phyloP scores from a whole-genome alignment of 2,329 filamentous ascomycete genomes.

The Exophiala xenobiotica region DNA sequence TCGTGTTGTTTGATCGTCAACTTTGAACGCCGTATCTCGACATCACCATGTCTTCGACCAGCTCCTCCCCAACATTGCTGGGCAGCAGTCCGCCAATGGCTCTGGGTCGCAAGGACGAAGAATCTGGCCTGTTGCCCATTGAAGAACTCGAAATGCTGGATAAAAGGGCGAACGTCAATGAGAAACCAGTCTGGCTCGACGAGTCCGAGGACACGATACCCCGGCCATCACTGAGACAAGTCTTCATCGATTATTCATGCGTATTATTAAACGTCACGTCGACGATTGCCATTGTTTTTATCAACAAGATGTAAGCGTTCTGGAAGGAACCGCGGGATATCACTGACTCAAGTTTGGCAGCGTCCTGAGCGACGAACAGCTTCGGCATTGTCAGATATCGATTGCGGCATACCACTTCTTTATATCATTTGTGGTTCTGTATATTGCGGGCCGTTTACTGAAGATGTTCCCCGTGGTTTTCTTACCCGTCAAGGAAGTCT shows the following conservation, averaged over 20 bases:
- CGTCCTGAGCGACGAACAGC: conserved; percentile 1
- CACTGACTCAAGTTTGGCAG: neutral
- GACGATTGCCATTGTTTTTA: neutral
- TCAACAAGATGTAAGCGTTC: neutral
- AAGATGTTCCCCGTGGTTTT: neutral
- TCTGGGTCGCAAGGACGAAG: neutral
- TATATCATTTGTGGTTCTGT: neutral
- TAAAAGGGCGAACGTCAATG: neutral
- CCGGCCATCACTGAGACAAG: neutral
- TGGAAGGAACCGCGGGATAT: neutral
- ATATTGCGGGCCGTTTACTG: neutral
- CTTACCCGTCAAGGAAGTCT: conserved; percentile 5
- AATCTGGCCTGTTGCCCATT: neutral
- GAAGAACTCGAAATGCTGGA: neutral
- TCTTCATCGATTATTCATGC: neutral
- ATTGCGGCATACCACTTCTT: neutral
- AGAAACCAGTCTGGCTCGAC: neutral
- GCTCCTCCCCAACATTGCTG: neutral
- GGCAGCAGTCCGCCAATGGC: neutral
- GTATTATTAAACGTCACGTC: neutral
- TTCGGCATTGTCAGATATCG: neutral
- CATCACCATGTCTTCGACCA: neutral
- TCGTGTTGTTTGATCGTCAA: neutral
- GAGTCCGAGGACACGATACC: neutral
- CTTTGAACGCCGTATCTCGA: no score